Percentiles rank a stretch among this genome's conserved stretches.
These are phyloP conservation scores for Trifolium repens DNA, from an alignment of 306 rosid species.

Conservation along the genomic window DNA sequence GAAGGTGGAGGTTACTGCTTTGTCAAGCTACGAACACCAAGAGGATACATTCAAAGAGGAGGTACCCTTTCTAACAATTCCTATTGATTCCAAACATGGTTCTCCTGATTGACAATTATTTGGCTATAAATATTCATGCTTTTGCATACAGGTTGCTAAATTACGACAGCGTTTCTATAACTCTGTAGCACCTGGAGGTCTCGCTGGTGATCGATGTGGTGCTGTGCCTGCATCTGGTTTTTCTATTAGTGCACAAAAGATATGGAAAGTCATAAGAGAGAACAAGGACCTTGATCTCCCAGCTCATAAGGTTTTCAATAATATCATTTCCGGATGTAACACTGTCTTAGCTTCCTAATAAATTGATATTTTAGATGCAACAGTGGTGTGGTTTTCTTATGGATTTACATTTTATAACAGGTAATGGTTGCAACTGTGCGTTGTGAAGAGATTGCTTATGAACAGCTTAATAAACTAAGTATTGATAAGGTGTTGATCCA, in stretches of 20 bases:
- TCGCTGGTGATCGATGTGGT: constrained; percentile 93
- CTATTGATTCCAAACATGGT: too few relatives aligned
- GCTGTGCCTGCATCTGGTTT: constrained; percentile 94
- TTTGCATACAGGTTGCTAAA: too few relatives aligned
- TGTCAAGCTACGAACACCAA: constrained; percentile 89
- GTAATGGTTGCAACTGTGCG: constrained; percentile 99
- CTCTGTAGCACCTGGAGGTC: too few relatives aligned
- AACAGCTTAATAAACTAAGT: constrained; percentile 55
- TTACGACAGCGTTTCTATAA: too few relatives aligned
- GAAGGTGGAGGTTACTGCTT: constrained; percentile 88
- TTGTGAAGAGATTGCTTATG: constrained; percentile 88
- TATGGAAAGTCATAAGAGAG: constrained; percentile 89
- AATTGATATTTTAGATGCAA: constrained; percentile 23
- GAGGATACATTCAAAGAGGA: constrained; percentile 87
- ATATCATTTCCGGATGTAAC: constrained; percentile 21
- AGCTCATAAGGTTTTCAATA: constrained; percentile 87
- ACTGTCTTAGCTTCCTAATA: constrained; percentile 29
- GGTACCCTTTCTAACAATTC: too few relatives aligned
- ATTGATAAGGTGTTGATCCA: constrained; percentile 64
- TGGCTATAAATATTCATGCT: too few relatives aligned
- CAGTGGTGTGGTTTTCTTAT: constrained; percentile 28
- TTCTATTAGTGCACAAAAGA: constrained; percentile 85
- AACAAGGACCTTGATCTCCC: constrained; percentile 97
- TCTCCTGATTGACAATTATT: too few relatives aligned
- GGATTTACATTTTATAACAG: constrained; percentile 39